Evolutionary conservation across 78 protist genomes (phyloP).

Genomic region (Cavenderia fasciculata): DNA sequence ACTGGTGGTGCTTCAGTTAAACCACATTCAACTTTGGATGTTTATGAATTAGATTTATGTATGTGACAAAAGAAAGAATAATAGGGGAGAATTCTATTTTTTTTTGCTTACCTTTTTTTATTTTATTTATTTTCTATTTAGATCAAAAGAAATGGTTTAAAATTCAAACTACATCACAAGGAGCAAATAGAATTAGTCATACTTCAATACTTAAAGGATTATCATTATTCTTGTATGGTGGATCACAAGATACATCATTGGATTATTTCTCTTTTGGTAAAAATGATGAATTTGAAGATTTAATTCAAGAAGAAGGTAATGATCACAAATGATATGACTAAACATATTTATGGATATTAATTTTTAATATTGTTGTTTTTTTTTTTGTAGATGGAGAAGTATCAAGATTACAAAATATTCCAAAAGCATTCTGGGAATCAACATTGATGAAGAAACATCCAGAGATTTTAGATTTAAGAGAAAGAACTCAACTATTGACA

Average conservation of each 20-base stretch:
- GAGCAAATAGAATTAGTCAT: conserved; percentile 35
- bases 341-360: background rate
- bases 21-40: background rate
- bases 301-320: conserved; percentile 51
- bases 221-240: conserved; percentile 31
- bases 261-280: conserved; percentile 70
- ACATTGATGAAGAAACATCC: conserved; percentile 79
- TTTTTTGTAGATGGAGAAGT: conserved; percentile 29
- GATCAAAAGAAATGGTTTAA: conserved; percentile 52
- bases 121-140: background rate
- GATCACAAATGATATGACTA: background rate
- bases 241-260: conserved; percentile 11
- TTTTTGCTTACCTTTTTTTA: background rate
- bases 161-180: conserved; percentile 17
- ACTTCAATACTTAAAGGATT: conserved; percentile 13
- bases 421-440: conserved; percentile 66
- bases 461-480: conserved; percentile 61
- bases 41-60: conserved; percentile 64
- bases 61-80: background rate
- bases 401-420: conserved; percentile 59
- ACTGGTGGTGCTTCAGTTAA: conserved; percentile 45
- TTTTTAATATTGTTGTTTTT: background rate
- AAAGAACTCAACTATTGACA: conserved; percentile 46
- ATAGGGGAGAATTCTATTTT: background rate
- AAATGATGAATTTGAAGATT: conserved; percentile 68